Conservation (phyloP, 1,284 basidiomycete genomes). For the Waitea zeae region DNA sequence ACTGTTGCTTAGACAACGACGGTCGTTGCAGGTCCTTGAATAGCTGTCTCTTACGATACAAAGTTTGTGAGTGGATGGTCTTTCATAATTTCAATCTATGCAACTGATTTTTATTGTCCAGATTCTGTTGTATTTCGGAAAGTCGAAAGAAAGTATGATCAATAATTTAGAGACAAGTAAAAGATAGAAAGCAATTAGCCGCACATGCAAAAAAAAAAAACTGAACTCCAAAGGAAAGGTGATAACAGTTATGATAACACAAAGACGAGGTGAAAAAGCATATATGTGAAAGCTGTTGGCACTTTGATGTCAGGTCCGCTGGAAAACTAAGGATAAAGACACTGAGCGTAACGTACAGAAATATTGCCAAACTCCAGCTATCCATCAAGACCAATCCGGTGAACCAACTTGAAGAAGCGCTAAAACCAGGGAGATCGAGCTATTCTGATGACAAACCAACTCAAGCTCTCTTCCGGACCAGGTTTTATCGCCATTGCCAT, state of each 20-base stretch:
- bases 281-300: background rate
- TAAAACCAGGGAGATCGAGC: constrained; percentile 42
- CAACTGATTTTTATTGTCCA: background rate
- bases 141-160: too few relatives aligned
- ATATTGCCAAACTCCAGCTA: background rate
- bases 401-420: constrained; percentile 30
- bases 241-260: background rate
- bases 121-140: background rate
- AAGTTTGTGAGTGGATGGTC: background rate
- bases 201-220: background rate
- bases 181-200: too few relatives aligned
- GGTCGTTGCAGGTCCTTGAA: too few relatives aligned
- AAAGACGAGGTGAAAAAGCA: background rate
- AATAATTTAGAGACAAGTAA: too few relatives aligned
- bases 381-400: constrained; percentile 10
- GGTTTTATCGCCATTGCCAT: constrained; percentile 19
- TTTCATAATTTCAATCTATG: background rate
- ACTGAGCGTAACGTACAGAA: too few relatives aligned
- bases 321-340: background rate
- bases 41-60: background rate
- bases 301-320: background rate
- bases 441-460: constrained; percentile 55
- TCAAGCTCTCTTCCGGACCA: constrained; percentile 56
- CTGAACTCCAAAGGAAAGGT: background rate
- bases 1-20: background rate